Evolutionary conservation across 768 basidiomycete genomes (phyloP), one percentile per base, ranked within the genome.

Genomic region (Symmetrospora coprosmae): DNA sequence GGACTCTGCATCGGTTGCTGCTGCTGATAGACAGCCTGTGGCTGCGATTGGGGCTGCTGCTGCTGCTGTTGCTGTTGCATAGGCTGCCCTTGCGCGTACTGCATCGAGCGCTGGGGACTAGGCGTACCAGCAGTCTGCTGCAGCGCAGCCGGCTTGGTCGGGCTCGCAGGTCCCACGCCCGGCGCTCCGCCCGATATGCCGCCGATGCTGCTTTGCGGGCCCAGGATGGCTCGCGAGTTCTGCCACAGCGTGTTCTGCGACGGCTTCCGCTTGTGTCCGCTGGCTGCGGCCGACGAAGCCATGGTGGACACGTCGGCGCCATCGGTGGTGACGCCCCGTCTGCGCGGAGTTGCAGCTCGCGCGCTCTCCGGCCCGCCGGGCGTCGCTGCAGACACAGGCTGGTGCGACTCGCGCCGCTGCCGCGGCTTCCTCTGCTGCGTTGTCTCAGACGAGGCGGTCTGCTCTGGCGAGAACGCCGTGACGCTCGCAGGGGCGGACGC

Each of bases 191-290:
- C 49, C 37, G 51, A 38, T 30, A 38, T 38, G 38, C 51, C 37
- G n/a, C 51, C 37, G 23, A 53, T 35, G 5, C 37, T 38, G n/a
- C n/a, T n/a, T n/a, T n/a, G n/a, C n/a, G n/a, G n/a, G 5, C 31
- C 30, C 3, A 58, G 34, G 23, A 58, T 58, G 8, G 55, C 55
- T 30, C 55, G 55, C 23, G 55, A 58, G 41, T 58, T 39, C 30
- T 58, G 55, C 55, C 55, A 58, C 21, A 58, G 19, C 8, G 55
- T 58, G 28, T 58, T 58, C 34, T 58, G 55, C 19, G 41, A 45
- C 19, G 43, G 25, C 55, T 58, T 58, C 37, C 55, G 39, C 30
- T 38, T 43, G 34, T 58, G 55, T 13, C 55, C 49, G 25, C 11
- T 21, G 45, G n/a, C 45, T 9, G 11, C 25, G 27, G 31, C 9